Base-by-base conservation (phyloP, 306 rosid genomes). In the Ziziphus jujuba region DNA sequence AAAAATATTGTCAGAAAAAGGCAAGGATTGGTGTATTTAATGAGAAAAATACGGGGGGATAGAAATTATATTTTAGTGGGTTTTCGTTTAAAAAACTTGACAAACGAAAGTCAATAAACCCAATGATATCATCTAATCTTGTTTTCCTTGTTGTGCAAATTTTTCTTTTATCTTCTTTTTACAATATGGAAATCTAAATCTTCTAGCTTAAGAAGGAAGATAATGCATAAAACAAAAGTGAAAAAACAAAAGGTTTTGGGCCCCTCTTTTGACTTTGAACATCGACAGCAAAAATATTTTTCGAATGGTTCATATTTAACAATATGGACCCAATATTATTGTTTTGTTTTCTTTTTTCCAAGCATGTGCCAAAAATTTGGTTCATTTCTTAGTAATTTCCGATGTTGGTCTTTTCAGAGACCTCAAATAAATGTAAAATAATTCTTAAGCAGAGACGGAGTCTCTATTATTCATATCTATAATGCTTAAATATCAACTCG, bases 231-330 rank as follows among this genome's bases (percentile, higher is more conserved):
- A 19, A 56, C n/a, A n/a, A n/a, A n/a, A n/a, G n/a, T n/a, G n/a
- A n/a, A n/a, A n/a, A n/a, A n/a, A n/a, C n/a, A n/a, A n/a, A n/a
- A n/a, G n/a, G n/a, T n/a, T n/a, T n/a, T n/a, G n/a, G 79, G 67
- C 73, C 66, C 48, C n/a, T 5, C 34, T 9, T 40, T 31, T 72
- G 84, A 82, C 84, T 76, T 77, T 73, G 80, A 77, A 76, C 23
- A 38, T 69, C 72, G 70, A 74, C 50, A n/a, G 48, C 75, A 1
- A 24, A 36, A 22, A 48, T 40, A 11, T n/a, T 35, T 52, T 34
- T 59, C 13, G 72, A 53, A 21, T 50, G 44, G 56, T 58, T 65
- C 76, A 70, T 51, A 70, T 63, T 75, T 23, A 15, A 47, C 24
- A 69, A 19, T 58, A n/a, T n/a, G n/a, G 47, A 59, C 57, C 51